Percentiles rank a stretch among this genome's conserved stretches.
phyloP scores from a whole-genome alignment of 495 filamentous ascomycete genomes.

The Daldinia concentrica region DNA sequence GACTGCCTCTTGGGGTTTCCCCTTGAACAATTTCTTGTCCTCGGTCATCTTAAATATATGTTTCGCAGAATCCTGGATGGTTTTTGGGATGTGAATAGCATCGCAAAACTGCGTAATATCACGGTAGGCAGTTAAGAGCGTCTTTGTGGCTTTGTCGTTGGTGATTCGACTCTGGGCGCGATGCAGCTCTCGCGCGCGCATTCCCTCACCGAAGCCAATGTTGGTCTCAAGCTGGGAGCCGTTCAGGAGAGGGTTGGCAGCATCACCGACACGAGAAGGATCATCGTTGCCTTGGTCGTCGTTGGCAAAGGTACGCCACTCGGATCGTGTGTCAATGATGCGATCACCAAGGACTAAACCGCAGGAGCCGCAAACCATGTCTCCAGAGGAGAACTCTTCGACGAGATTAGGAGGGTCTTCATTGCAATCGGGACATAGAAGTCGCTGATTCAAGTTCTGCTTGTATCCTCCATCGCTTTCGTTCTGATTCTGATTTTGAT shows the following conservation, averaged over 20 bases:
- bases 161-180: constrained; percentile 85
- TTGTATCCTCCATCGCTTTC: constrained; percentile 44
- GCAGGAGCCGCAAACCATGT: constrained; percentile 91
- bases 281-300: constrained; percentile 95
- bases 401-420: constrained; percentile 90
- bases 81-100: constrained; percentile 78
- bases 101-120: constrained; percentile 91
- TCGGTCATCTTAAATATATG: constrained; percentile 93
- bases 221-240: constrained; percentile 91
- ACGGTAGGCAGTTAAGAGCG: constrained; percentile 73
- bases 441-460: constrained; percentile 79
- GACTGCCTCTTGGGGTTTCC: constrained; percentile 92
- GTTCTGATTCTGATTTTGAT: neutral
- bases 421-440: constrained; percentile 90
- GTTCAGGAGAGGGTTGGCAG: constrained; percentile 83
- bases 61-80: constrained; percentile 86
- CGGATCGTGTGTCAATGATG: constrained; percentile 92
- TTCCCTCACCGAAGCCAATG: constrained; percentile 83
- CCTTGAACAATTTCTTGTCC: constrained; percentile 91
- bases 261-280: constrained; percentile 96
- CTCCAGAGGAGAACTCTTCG: constrained; percentile 90
- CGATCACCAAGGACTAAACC: constrained; percentile 91
- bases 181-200: constrained; percentile 76
- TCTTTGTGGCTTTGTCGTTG: constrained; percentile 87
- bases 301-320: constrained; percentile 98